These are phyloP conservation scores for Amanita subjunquillea DNA, from an alignment of 768 basidiomycete genomes.

Conservation along the genomic window DNA sequence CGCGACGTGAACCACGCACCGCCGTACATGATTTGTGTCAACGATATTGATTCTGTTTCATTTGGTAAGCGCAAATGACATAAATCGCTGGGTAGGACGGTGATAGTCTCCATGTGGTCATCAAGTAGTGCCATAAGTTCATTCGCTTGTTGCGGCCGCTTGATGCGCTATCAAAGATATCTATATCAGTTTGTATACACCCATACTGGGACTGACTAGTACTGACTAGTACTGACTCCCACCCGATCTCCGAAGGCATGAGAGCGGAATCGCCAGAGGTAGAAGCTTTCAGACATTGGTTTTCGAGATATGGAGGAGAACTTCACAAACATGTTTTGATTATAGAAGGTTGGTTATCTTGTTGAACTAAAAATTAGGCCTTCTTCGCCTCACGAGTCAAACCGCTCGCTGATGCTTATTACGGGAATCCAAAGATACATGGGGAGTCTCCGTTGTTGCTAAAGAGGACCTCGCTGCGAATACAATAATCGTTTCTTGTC, in stretches of 20 bases:
- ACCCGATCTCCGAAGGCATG: neutral
- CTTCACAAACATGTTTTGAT: neutral
- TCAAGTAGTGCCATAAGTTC: too few relatives aligned
- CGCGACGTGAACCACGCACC: too few relatives aligned
- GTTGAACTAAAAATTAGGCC: neutral
- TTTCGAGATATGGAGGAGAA: conserved; percentile 1
- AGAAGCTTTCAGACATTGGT: conserved; percentile 19
- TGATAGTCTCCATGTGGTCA: too few relatives aligned
- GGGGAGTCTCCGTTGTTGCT: conserved; percentile 45
- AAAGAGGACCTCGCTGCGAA: conserved; percentile 35
- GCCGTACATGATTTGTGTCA: too few relatives aligned
- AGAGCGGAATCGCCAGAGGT: conserved; percentile 12
- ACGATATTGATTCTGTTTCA: too few relatives aligned
- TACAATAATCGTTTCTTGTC: conserved; percentile 52
- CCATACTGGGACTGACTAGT: too few relatives aligned
- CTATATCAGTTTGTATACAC: too few relatives aligned
- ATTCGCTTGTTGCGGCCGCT: too few relatives aligned
- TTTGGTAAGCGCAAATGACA: too few relatives aligned
- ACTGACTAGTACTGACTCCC: neutral
- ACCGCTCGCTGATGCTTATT: neutral
- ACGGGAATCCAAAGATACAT: conserved; percentile 11
- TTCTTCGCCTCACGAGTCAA: too few relatives aligned
- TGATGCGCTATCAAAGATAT: too few relatives aligned
- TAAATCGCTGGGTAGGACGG: too few relatives aligned
- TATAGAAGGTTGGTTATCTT: neutral